A percentile compares a stretch with the other conserved stretches of the same genome.
These are phyloP conservation scores for Chrysophaeum taylorii DNA, from an alignment of 352 stramenopile genomes.

Conservation along the genomic window DNA sequence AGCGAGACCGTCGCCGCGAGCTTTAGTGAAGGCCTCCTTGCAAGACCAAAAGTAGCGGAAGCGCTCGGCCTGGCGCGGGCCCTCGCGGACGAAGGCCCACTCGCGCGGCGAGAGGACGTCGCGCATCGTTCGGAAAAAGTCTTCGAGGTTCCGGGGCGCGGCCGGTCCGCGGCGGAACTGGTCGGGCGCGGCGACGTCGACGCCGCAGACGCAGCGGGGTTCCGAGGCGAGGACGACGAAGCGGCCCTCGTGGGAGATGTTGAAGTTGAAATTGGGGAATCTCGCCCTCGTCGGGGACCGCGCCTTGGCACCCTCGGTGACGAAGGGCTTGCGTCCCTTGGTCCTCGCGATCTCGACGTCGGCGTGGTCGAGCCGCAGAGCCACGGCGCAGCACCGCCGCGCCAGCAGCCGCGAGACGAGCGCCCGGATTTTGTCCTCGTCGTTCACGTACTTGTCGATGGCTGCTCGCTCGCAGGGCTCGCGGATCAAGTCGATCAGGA, in stretches of 20 bases:
- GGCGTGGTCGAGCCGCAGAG: neutral
- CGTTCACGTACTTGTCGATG: neutral
- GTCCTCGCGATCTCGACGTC: conserved; percentile 3
- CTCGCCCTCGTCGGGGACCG: too few relatives aligned
- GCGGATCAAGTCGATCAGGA: neutral
- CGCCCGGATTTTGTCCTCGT: neutral
- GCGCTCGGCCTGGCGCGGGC: neutral
- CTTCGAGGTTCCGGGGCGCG: neutral
- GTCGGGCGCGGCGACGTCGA: neutral
- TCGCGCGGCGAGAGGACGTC: neutral
- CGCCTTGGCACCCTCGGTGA: neutral
- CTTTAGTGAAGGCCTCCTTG: conserved; percentile 9
- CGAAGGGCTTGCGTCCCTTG: conserved; percentile 3
- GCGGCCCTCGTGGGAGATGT: neutral
- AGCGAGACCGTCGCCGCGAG: neutral
- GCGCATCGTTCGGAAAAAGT: neutral
- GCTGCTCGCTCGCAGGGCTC: neutral
- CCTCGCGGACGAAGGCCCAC: neutral
- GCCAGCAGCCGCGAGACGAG: neutral
- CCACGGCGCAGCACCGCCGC: neutral
- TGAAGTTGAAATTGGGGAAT: conserved; percentile 1
- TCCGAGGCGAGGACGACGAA: neutral
- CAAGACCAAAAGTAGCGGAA: neutral
- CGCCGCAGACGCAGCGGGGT: neutral
- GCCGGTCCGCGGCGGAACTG: neutral